phyloP scores from a whole-genome alignment of 2,329 filamentous ascomycete genomes.

The Emergomyces pasteurianus region DNA sequence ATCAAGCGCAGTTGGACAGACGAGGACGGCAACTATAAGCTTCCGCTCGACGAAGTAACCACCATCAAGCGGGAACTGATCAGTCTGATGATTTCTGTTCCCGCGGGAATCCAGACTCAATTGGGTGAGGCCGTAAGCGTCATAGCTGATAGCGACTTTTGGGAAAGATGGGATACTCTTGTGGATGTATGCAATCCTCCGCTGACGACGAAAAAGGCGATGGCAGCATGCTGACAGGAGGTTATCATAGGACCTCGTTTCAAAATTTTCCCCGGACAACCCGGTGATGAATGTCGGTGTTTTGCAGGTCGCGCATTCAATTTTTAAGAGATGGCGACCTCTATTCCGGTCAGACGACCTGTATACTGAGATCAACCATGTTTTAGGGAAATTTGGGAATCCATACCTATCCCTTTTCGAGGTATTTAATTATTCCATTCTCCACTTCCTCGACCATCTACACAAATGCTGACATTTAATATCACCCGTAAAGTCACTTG shows the following conservation, averaged over 20 bases:
- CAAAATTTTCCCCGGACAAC: constrained; percentile 69
- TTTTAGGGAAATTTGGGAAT: constrained; percentile 69
- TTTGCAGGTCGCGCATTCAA: constrained; percentile 92
- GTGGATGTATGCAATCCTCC: constrained; percentile 51
- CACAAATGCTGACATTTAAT: neutral
- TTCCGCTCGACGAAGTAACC: constrained; percentile 66
- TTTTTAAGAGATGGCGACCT: constrained; percentile 91
- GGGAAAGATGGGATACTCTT: constrained; percentile 89
- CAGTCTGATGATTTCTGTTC: constrained; percentile 89
- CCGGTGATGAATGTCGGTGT: constrained; percentile 84
- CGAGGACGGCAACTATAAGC: constrained; percentile 87
- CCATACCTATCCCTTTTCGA: constrained; percentile 73
- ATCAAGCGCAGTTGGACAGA: constrained; percentile 92
- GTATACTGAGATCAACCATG: constrained; percentile 93
- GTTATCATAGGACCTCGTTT: constrained; percentile 68
- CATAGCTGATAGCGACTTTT: constrained; percentile 97
- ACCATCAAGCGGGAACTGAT: constrained; percentile 94
- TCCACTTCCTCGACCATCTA: neutral
- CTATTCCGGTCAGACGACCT: constrained; percentile 87
- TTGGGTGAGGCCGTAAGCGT: constrained; percentile 93
- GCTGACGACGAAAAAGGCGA: neutral
- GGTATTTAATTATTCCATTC: constrained; percentile 34
- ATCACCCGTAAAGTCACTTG: constrained; percentile 29
- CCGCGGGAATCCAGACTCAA: constrained; percentile 77
- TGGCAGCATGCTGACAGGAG: neutral